A percentile compares a stretch with the other conserved stretches of the same genome.
Conservation (phyloP, 2,329 filamentous ascomycete genomes). For the Ramularia endophylla region DNA sequence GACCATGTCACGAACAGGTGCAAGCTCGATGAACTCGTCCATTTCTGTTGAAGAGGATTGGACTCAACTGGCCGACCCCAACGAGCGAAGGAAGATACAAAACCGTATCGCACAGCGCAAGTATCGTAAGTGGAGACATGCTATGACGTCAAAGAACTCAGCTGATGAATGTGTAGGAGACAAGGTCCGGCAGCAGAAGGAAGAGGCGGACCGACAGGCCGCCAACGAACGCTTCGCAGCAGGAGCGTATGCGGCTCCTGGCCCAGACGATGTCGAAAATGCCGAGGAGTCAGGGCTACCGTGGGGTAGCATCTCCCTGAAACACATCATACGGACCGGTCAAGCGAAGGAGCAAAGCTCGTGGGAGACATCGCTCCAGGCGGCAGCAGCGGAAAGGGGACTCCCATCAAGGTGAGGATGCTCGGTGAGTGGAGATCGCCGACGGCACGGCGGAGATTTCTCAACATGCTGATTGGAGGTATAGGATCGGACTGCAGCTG, state of each 20-base stretch:
- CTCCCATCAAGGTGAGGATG: slow-evolving; percentile 35
- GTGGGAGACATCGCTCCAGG: slow-evolving; percentile 34
- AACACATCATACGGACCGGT: slow-evolving; percentile 43
- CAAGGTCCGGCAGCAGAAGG: slow-evolving; percentile 62
- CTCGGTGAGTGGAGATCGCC: slow-evolving; percentile 13
- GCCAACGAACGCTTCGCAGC: slow-evolving; percentile 60
- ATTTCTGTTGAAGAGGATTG: slow-evolving; percentile 53
- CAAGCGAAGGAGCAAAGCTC: slow-evolving; percentile 41
- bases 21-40: slow-evolving; percentile 11
- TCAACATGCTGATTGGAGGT: slow-evolving; percentile 9
- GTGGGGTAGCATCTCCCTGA: slow-evolving; percentile 65
- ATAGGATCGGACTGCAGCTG: slow-evolving; percentile 35
- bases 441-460: background rate
- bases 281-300: slow-evolving; percentile 60
- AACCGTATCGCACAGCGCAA: slow-evolving; percentile 72
- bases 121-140: slow-evolving; percentile 56
- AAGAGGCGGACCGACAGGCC: slow-evolving; percentile 57
- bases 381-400: slow-evolving; percentile 32
- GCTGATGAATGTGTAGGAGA: slow-evolving; percentile 49
- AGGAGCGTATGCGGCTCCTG: slow-evolving; percentile 58
- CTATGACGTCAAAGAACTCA: background rate
- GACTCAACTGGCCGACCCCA: slow-evolving; percentile 62
- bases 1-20: slow-evolving; percentile 18
- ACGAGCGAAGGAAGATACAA: slow-evolving; percentile 67
- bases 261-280: slow-evolving; percentile 49